A percentile compares a stretch with the other conserved stretches of the same genome.
phyloP scores from a whole-genome alignment of 192 early-diverging fungal species.

The Spinellus fusiger region DNA sequence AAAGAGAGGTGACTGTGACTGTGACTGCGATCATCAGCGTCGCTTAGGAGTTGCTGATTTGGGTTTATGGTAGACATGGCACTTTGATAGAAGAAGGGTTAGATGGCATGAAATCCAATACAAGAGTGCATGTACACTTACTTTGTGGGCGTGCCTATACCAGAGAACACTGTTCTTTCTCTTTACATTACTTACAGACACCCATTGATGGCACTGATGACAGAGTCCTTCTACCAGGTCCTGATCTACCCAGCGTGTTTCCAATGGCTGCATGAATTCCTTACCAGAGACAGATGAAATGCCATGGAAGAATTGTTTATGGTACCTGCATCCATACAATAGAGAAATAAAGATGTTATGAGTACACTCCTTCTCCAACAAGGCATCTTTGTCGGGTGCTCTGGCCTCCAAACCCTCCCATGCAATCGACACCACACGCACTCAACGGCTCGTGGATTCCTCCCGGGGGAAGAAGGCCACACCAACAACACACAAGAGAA shows the following conservation, averaged over 20 bases:
- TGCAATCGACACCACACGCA: too few species aligned
- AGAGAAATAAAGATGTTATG: background rate
- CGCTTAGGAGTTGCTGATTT: constrained; percentile 34
- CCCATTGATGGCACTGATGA: constrained; percentile 80
- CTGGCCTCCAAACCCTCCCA: too few species aligned
- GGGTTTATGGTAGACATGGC: constrained; percentile 74
- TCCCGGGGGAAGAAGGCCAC: background rate
- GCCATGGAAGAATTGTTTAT: constrained; percentile 84
- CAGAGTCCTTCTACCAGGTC: constrained; percentile 75
- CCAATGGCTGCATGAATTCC: constrained; percentile 64
- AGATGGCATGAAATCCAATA: background rate
- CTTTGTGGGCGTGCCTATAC: constrained; percentile 83
- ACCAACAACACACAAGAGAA: background rate
- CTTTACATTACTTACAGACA: constrained; percentile 71
- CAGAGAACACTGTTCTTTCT: constrained; percentile 73
- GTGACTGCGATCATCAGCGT: background rate
- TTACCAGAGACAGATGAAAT: constrained; percentile 81
- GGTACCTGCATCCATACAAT: constrained; percentile 47
- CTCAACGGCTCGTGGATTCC: too few species aligned
- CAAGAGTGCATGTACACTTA: constrained; percentile 20
- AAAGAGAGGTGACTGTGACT: too few species aligned
- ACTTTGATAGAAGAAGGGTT: constrained; percentile 24
- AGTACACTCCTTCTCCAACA: too few species aligned
- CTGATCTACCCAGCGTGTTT: constrained; percentile 60
- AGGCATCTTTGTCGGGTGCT: too few species aligned